Base-by-base conservation (phyloP, 768 basidiomycete species). In the Tulasnella sp. region DNA sequence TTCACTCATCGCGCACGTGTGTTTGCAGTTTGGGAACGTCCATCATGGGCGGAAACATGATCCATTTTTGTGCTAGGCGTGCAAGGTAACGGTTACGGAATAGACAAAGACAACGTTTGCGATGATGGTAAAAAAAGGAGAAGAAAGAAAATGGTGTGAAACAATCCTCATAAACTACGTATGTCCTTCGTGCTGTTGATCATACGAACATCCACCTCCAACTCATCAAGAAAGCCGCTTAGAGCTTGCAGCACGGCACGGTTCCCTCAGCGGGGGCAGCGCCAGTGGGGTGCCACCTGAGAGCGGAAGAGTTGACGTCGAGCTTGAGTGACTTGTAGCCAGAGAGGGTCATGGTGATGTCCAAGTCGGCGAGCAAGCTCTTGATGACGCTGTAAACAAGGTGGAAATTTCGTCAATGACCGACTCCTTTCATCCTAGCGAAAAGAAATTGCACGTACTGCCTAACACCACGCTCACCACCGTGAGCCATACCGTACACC, bases 311-410 rank as follows among this genome's bases (percentile, higher is more conserved):
- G 74, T 38, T 62, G 36, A 56, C 68, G 27, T 79, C 80, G 34
- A 56, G 79, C 73, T 74, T 71, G 36, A 81, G 31, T 39, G 42
- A 52, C 71, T 52, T 74, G 71, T 81, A 81, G 21, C 94, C 94
- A 10, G 87, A 84, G 44, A 93, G 85, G 1, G 91, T 92, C 68
- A 95, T 85, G 2, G 90, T 89, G 72, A 88, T 86, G 81, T 94
- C 89, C 31, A 93, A 83, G 81, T 95, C 94, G 14, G 92, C 90
- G 40, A 95, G 85, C 2, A 90, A 90, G 78, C 90, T 89, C 78
- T 86, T 88, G 80, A 96, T 84, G 18, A 95, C 91, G 81, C 93
- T 91, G 82, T 94, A 91, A n/a, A n/a, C n/a, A 62, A 24, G 16
- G 58, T 62, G 58, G 27, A 62, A 62, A 94, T 90, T 5, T 87